A percentile compares a stretch with the other conserved stretches of the same genome.
Conservation (phyloP, 306 rosid genomes). For the Malus sieversii region DNA sequence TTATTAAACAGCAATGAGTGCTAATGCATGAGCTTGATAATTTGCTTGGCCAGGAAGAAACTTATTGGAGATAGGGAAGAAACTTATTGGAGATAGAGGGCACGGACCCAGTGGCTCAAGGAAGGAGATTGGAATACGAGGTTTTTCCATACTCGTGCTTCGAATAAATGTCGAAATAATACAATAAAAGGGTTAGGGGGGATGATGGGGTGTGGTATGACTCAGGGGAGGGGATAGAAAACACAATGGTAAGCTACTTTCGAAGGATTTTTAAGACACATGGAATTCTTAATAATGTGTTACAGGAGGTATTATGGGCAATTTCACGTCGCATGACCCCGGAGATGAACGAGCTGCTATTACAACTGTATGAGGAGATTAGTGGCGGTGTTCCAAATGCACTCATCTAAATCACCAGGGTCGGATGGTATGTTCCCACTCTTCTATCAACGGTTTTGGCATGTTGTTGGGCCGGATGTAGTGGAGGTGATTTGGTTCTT, state of each 20-base stretch:
- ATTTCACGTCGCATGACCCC: no score
- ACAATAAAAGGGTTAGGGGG: no score
- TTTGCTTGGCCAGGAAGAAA: not conserved
- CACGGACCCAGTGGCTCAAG: not conserved
- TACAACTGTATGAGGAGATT: not conserved
- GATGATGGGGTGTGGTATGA: not conserved
- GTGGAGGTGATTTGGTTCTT: no score
- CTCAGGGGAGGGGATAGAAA: not conserved
- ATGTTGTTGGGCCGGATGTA: not conserved
- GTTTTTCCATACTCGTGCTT: not conserved
- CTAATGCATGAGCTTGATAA: not conserved
- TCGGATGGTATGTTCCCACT: not conserved
- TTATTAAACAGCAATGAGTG: fast-evolving
- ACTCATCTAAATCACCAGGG: not conserved
- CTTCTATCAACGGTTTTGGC: not conserved
- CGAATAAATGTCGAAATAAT: no score
- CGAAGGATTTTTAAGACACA: no score
- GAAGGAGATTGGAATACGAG: not conserved
- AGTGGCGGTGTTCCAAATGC: not conserved
- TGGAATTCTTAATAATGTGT: not conserved
- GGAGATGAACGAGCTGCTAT: not conserved
- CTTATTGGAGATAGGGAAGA: not conserved
- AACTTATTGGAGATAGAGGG: not conserved
- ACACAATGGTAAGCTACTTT: no score
- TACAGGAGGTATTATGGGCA: not conserved